Base-by-base conservation (phyloP, 306 rosid species). In the Calophaca sinica region DNA sequence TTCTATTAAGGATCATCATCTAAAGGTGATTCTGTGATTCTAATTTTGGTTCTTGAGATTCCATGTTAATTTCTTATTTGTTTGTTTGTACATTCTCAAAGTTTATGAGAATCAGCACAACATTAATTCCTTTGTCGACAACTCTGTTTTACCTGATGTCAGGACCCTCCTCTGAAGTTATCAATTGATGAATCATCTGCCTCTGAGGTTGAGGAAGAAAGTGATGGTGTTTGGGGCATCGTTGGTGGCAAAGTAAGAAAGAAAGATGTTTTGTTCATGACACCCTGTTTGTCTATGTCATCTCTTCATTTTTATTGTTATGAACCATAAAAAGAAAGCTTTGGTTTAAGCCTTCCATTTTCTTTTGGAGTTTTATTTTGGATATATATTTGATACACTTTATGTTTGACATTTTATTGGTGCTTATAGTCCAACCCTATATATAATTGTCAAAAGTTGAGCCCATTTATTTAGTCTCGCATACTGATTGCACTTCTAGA, bases 191-290 rank as follows among this genome's bases (percentile, higher is more conserved):
- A 86, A 78, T 86, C 89, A 54, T 90, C 94, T 42, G 72, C 88
- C 67, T 82, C 87, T 76, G 98, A 90, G 79, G 88, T 91, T 77
- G 97, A 90, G 84, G 96, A 84, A 77, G 90, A 84, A 66, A 75
- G 76, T 64, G 96, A 87, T 69, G 98, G 96, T 53, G 61, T 88
- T 81, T 94, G 98, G 97, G 84, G 91, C 81, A 87, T 94, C 74
- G 91, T 94, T 78, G 98, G 97, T 70, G 97, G 98, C 78, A 91
- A 94, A 97, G 98, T 94, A 62, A 72, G 91, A 63, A 62, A 72
- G 91, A 63, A 66, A 82, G 48, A 74, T 61, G 8, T 73, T 86
- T 73, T 46, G 20, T 29, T 14, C 8, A 54, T 2, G 66, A 58
- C 72, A 64, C 67, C 78, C 12, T 80, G 59, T 57, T 36, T 33